A percentile compares a stretch with the other conserved stretches of the same genome.
These are phyloP conservation scores for Phyllosticta citribraziliensis DNA, from an alignment of 2,329 filamentous ascomycete species.

Conservation along the genomic window DNA sequence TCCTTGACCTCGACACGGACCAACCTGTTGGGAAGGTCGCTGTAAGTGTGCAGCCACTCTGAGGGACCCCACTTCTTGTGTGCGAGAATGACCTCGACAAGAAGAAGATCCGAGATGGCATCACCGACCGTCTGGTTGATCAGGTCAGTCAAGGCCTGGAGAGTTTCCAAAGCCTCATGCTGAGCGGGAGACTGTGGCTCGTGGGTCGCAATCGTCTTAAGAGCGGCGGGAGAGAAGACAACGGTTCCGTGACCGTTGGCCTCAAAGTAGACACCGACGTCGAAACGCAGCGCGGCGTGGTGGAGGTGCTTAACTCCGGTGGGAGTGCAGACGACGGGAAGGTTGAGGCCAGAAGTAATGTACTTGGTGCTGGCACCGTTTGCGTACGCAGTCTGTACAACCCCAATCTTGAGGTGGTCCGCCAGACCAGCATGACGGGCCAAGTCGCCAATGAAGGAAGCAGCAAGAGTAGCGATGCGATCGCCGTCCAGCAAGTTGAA, in stretches of 20 bases:
- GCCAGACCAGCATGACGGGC: constrained; percentile 68
- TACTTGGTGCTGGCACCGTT: constrained; percentile 93
- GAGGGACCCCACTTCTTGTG: constrained; percentile 86
- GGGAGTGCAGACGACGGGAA: constrained; percentile 85
- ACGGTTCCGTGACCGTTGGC: constrained; percentile 97
- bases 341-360: constrained; percentile 74
- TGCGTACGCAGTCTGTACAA: constrained; percentile 95
- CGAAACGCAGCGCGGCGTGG: constrained; percentile 89
- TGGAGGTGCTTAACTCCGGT: constrained; percentile 97
- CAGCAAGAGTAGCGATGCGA: constrained; percentile 88
- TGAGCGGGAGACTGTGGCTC: constrained; percentile 86
- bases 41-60: constrained; percentile 90
- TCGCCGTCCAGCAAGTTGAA: constrained; percentile 95
- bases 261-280: constrained; percentile 97
- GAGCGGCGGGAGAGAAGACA: constrained; percentile 78
- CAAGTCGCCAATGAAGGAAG: constrained; percentile 86
- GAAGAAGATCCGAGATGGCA: constrained; percentile 87
- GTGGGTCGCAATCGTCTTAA: constrained; percentile 66
- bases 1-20: constrained; percentile 83
- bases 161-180: constrained; percentile 76
- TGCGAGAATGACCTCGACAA: constrained; percentile 91
- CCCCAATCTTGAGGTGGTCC: constrained; percentile 76
- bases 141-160: constrained; percentile 73
- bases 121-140: constrained; percentile 99
- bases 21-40: constrained; percentile 89